Evolutionary conservation across 345 rosid species (phyloP).

Genomic region (Lenwebbia sp.): DNA sequence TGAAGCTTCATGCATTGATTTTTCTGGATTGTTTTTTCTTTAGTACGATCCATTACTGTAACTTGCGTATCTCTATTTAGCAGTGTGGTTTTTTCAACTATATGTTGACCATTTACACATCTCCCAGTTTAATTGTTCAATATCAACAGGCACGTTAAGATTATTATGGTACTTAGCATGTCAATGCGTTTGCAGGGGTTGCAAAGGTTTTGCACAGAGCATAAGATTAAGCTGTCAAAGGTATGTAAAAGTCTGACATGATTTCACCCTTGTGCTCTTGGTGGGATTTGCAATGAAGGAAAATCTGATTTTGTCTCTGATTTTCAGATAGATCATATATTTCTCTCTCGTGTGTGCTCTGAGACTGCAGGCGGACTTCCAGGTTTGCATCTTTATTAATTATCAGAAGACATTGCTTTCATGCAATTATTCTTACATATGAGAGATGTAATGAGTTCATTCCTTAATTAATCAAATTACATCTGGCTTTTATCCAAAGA

Average conservation of each 20-base stretch:
- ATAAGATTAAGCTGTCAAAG: constrained; percentile 87
- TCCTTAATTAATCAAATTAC: background rate
- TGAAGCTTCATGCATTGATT: background rate
- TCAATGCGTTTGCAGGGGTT: constrained; percentile 46
- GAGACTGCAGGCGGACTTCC: constrained; percentile 98
- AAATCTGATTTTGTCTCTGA: background rate
- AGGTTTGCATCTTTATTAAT: constrained; percentile 27
- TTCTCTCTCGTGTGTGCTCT: constrained; percentile 93
- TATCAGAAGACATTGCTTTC: background rate
- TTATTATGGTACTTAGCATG: background rate
- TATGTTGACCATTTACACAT: background rate
- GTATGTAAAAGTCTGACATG: constrained; percentile 10
- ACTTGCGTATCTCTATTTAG: background rate
- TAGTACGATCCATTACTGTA: background rate
- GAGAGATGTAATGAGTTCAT: background rate
- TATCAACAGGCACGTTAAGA: background rate
- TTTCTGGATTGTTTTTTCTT: background rate
- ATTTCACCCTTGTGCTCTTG: background rate
- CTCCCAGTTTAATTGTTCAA: background rate
- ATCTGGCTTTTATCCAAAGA: background rate
- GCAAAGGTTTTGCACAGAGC: constrained; percentile 88
- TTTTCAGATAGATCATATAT: constrained; percentile 83
- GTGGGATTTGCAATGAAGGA: background rate
- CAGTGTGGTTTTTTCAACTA: background rate
- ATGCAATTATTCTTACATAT: background rate